These are phyloP conservation scores for Xylaria hypoxylon DNA, from an alignment of 2,329 filamentous ascomycete species.

Conservation along the genomic window DNA sequence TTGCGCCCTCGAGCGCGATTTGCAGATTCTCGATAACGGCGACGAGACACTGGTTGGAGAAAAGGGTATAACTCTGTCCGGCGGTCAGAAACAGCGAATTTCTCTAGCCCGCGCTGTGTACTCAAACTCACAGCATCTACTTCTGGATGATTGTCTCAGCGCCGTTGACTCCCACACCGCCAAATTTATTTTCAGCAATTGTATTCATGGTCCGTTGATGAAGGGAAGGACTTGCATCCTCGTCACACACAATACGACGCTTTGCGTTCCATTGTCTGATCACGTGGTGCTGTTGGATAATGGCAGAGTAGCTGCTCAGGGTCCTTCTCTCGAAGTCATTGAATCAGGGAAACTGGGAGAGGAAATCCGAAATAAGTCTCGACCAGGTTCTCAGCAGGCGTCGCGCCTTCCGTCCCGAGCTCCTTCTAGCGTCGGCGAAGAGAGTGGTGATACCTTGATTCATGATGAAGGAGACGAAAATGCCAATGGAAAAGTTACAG, in stretches of 20 bases:
- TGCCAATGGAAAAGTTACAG: constrained; percentile 60
- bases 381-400: constrained; percentile 73
- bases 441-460: constrained; percentile 66
- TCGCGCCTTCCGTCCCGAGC: constrained; percentile 83
- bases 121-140: constrained; percentile 88
- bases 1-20: constrained; percentile 89
- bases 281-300: constrained; percentile 90
- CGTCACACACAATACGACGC: constrained; percentile 93
- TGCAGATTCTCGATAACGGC: constrained; percentile 91
- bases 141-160: constrained; percentile 94
- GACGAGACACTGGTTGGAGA: constrained; percentile 96
- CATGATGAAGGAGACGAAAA: constrained; percentile 64
- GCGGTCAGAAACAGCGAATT: constrained; percentile 97
- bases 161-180: constrained; percentile 97
- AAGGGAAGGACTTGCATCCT: constrained; percentile 88
- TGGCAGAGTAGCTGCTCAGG: constrained; percentile 80
- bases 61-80: constrained; percentile 96
- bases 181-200: constrained; percentile 97
- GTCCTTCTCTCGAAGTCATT: constrained; percentile 81
- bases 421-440: constrained; percentile 78
- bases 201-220: constrained; percentile 91
- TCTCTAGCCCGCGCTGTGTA: constrained; percentile 98
- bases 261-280: constrained; percentile 83
- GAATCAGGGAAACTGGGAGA: constrained; percentile 90
- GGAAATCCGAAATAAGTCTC: constrained; percentile 78